Conservation (phyloP, 805 yeast genomes). For the Nakazawaea pomicola region DNA sequence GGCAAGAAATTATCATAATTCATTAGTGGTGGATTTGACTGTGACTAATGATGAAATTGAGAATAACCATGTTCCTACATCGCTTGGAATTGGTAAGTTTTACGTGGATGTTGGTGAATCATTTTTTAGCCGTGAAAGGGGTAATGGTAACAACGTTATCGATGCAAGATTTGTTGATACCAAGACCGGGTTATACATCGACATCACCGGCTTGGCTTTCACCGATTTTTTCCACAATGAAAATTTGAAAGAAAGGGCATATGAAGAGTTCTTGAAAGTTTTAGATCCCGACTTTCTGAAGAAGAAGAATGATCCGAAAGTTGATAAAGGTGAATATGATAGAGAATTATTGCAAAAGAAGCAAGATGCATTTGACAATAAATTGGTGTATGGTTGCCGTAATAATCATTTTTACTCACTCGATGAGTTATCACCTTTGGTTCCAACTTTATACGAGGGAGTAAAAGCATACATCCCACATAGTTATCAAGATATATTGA, state of each 20-base stretch:
- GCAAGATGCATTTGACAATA: constrained; percentile 18
- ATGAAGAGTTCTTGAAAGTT: constrained; percentile 9
- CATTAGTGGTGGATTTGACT: constrained; percentile 37
- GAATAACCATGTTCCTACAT: neutral
- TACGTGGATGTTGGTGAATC: constrained; percentile 43
- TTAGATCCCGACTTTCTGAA: constrained; percentile 18
- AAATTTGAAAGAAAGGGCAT: constrained; percentile 12
- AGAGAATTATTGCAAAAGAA: constrained; percentile 12
- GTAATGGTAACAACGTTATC: constrained; percentile 51
- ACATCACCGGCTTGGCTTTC: constrained; percentile 56
- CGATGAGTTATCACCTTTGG: constrained; percentile 45
- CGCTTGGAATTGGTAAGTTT: constrained; percentile 45
- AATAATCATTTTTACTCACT: constrained; percentile 46
- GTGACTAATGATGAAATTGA: neutral
- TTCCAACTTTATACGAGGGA: constrained; percentile 47
- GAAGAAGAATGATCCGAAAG: constrained; percentile 12
- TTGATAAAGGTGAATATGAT: constrained; percentile 16
- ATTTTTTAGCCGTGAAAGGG: constrained; percentile 44
- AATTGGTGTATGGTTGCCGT: constrained; percentile 41
- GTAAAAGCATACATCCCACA: constrained; percentile 50
- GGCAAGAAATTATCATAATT: constrained; percentile 43
- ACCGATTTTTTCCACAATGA: constrained; percentile 24
- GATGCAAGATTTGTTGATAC: constrained; percentile 66
- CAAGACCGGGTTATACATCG: constrained; percentile 60
- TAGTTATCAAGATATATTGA: constrained; percentile 33